Conservation (phyloP, 2,329 filamentous ascomycete genomes). For the Lizonia empirigonia region DNA sequence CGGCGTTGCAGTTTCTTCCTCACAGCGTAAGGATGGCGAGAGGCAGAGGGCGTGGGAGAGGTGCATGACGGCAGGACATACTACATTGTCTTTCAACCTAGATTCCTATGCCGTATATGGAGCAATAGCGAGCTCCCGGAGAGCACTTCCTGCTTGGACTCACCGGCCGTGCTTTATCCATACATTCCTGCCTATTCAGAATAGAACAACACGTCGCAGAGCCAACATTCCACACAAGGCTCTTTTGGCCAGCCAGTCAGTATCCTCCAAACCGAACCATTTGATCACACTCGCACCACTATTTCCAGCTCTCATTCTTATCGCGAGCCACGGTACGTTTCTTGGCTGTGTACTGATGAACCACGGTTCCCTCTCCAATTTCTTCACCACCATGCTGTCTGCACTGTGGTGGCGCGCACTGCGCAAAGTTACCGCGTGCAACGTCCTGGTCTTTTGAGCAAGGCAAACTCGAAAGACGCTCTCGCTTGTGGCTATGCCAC, state of each 20-base stretch:
- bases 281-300: background rate
- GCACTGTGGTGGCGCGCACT: background rate
- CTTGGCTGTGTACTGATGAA: background rate
- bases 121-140: too few relatives aligned
- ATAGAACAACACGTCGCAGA: slow-evolving; percentile 3
- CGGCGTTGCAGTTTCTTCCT: slow-evolving; percentile 72
- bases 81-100: background rate
- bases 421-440: background rate
- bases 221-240: slow-evolving; percentile 2
- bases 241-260: background rate
- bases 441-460: background rate
- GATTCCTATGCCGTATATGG: too few relatives aligned
- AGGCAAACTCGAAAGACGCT: background rate
- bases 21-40: slow-evolving; percentile 39
- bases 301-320: background rate
- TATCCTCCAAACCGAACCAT: background rate
- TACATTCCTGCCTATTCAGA: slow-evolving; percentile 6
- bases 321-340: slow-evolving; percentile 4
- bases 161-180: background rate
- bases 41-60: slow-evolving; percentile 28
- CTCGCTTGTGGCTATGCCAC: slow-evolving; percentile 13
- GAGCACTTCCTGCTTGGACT: background rate
- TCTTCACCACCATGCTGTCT: background rate
- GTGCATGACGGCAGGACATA: slow-evolving; percentile 4
- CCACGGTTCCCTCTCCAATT: background rate